Evolutionary conservation across 192 early-diverging fungal species (phyloP).

Genomic region (Dispira simplex): DNA sequence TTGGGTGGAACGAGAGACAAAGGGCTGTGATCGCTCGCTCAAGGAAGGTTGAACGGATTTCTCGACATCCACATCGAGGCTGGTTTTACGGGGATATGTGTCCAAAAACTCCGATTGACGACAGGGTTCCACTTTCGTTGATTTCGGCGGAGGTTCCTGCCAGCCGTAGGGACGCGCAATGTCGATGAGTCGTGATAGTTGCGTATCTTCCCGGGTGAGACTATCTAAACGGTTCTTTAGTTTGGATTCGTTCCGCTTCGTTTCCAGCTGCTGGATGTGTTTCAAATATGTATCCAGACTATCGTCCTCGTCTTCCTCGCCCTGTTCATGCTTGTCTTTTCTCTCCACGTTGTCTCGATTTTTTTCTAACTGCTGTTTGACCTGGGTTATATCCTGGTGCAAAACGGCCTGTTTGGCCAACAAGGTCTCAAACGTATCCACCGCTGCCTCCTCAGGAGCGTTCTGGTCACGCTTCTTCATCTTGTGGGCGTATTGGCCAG

Average conservation of each 20-base stretch:
- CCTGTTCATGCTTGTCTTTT: neutral
- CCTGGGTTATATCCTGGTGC: neutral
- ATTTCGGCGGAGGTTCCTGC: too few relatives aligned
- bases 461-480: neutral
- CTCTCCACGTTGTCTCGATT: neutral
- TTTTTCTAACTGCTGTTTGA: neutral
- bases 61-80: neutral
- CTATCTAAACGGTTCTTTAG: neutral
- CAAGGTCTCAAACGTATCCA: constrained; percentile 4
- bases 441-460: neutral
- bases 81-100: neutral
- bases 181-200: too few relatives aligned
- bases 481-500: constrained; percentile 12
- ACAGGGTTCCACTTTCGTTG: neutral
- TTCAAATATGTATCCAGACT: neutral
- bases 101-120: neutral
- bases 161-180: too few relatives aligned
- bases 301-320: neutral
- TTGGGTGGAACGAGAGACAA: neutral
- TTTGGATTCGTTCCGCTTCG: neutral
- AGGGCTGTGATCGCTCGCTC: neutral
- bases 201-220: neutral
- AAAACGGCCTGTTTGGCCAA: neutral
- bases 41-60: neutral
- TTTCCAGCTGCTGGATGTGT: neutral